Conservation (phyloP, 139 green algal genomes). For the Micractinium sp. region DNA sequence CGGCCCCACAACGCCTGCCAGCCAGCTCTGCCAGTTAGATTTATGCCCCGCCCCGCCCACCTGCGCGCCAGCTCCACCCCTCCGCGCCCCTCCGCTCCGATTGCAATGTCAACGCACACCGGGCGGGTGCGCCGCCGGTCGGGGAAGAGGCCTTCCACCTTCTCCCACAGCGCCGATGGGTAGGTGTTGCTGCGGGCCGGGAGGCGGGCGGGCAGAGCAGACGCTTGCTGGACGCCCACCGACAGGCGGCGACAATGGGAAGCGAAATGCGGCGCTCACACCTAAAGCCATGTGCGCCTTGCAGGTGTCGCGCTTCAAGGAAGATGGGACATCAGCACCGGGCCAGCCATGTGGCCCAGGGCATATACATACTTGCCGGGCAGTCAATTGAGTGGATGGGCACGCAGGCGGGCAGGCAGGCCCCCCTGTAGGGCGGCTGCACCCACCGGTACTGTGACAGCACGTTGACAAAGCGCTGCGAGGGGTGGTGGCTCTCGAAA, state of each 20-base stretch:
- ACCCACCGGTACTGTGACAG: slow-evolving; percentile 14
- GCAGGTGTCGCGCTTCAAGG: no score
- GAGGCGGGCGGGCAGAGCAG: background rate
- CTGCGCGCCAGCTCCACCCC: slow-evolving; percentile 41
- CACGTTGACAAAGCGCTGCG: slow-evolving; percentile 31
- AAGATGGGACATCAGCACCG: no score
- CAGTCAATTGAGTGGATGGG: background rate
- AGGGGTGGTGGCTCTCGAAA: slow-evolving; percentile 36
- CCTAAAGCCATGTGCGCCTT: no score
- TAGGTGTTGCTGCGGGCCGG: slow-evolving; percentile 14
- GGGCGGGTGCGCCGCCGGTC: background rate
- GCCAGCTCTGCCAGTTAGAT: no score
- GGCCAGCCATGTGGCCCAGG: no score
- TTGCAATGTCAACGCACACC: slow-evolving; percentile 31
- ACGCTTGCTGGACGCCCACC: no score
- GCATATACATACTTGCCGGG: no score
- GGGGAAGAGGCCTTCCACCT: slow-evolving; percentile 16
- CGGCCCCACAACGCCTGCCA: no score
- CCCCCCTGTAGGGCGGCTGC: no score
- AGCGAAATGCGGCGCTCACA: no score
- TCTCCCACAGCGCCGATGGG: slow-evolving; percentile 16
- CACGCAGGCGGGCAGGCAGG: no score
- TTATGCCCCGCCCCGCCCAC: background rate
- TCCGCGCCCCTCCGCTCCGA: slow-evolving; percentile 21
- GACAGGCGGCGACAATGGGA: no score